These are phyloP conservation scores for Dictyostelium intermedium DNA, from an alignment of 78 protist genomes.

Conservation along the genomic window DNA sequence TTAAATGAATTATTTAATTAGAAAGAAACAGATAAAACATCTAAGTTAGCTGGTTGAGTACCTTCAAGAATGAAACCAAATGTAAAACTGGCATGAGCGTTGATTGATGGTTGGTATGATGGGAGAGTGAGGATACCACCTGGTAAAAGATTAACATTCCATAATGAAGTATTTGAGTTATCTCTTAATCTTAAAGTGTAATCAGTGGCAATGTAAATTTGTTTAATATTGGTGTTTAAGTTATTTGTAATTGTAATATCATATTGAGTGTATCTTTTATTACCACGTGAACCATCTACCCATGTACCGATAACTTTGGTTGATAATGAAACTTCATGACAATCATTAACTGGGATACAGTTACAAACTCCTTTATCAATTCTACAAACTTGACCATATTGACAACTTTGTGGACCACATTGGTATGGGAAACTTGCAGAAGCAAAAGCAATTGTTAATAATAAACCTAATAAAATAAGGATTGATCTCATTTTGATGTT, in stretches of 20 bases:
- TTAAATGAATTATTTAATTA: no score
- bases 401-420: constrained; percentile 10
- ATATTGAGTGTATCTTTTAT: constrained; percentile 11
- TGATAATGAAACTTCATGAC: not conserved
- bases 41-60: not conserved
- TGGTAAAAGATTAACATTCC: not conserved
- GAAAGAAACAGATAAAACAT: not conserved
- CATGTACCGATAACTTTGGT: not conserved
- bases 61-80: constrained; percentile 47
- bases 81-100: not conserved
- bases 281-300: not conserved
- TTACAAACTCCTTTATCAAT: not conserved
- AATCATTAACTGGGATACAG: not conserved
- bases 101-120: not conserved
- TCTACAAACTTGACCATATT: constrained; percentile 7
- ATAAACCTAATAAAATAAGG: not conserved
- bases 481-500: constrained; percentile 11
- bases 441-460: not conserved
- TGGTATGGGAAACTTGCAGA: constrained; percentile 6
- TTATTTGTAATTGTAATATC: constrained; percentile 16
- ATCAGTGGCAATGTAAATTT: constrained; percentile 21
- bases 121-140: not conserved
- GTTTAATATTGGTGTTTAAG: not conserved
- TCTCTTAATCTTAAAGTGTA: constrained; percentile 11
- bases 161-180: not conserved